Base-by-base conservation (phyloP, 768 basidiomycete genomes). In the Termitomyces sp. region DNA sequence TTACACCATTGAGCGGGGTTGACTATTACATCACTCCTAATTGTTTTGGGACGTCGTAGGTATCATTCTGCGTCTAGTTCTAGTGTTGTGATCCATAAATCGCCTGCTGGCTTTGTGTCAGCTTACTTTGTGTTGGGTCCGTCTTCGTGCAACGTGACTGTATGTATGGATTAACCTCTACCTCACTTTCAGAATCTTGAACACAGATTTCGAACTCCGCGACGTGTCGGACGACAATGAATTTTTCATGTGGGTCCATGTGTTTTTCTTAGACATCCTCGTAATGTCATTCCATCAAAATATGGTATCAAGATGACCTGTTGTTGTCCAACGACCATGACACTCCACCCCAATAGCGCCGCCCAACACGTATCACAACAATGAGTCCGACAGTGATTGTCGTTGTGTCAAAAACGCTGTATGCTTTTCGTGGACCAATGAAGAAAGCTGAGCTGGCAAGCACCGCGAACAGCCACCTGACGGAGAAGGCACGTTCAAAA, bases 401-500 rank as follows among this genome's bases (percentile, higher is more conserved):
- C 0, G 82, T 81, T 34, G 71, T 77, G 53, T 90, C 85, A 65
- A 88, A 88, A 41, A 91, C 79, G 50, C 78, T 65, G 65, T 89
- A 90, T 2, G 85, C 81, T 63, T 73, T 76, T 28, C 85, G 75
- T n/a, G 88, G 81, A 15, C 91, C 92, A 45, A 80, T 68, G n/a
- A 87, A 58, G 64, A 91, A 83, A 47, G 89, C 83, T 2, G 78
- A 69, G 6, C 67, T 66, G 7, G 81, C 81, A 5, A 88, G 70
- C 12, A 70, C 61, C 4, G 76, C 64, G 64, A 88, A 80, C 18
- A 78, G 65, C 84, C 85, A 88, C 48, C 82, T 74, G 22, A 77
- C 68, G 3, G 81, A 77, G 39, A 81, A 50, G 5, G 58, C 51
- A 41, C 69, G 67, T 65, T 80, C 77, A 36, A 76, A 73, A 4